Evolutionary conservation across 345 rosid genomes (phyloP).

Genomic region (Streptanthus diversifolius): DNA sequence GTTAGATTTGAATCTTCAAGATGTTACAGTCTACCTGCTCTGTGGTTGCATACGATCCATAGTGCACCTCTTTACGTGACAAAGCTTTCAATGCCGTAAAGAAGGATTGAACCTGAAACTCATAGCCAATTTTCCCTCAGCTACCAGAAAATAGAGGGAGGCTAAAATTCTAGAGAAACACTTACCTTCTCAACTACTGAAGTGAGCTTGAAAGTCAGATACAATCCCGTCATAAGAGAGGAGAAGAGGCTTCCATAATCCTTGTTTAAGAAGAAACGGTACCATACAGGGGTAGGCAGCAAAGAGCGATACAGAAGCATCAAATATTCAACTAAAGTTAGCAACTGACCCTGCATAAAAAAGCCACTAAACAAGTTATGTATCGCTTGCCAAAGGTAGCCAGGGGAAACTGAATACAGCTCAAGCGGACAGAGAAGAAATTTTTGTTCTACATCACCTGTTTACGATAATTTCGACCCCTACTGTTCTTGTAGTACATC

Average conservation of each 20-base stretch:
- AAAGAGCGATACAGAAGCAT: slow-evolving; percentile 72
- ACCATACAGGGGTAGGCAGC: slow-evolving; percentile 88
- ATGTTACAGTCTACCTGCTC: slow-evolving; percentile 65
- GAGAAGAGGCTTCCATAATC: slow-evolving; percentile 87
- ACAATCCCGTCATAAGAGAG: slow-evolving; percentile 72
- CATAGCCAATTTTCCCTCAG: slow-evolving; percentile 3
- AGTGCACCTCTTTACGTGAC: slow-evolving; percentile 90
- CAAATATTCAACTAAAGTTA: slow-evolving; percentile 68
- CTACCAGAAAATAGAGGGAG: neutral
- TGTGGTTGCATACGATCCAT: slow-evolving; percentile 93
- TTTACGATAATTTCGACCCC: slow-evolving; percentile 89
- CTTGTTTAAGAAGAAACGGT: slow-evolving; percentile 82
- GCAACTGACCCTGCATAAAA: slow-evolving; percentile 67
- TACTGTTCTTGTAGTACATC: slow-evolving; percentile 88
- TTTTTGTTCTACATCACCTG: slow-evolving; percentile 51
- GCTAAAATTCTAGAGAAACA: neutral
- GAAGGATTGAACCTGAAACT: slow-evolving; percentile 82
- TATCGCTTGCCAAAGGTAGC: slow-evolving; percentile 9
- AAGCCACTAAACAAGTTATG: slow-evolving; percentile 5
- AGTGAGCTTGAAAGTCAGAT: slow-evolving; percentile 82
- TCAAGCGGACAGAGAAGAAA: neutral
- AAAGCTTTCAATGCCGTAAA: slow-evolving; percentile 82
- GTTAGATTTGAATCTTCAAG: neutral
- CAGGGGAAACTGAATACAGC: neutral
- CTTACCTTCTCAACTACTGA: slow-evolving; percentile 73